A percentile compares a stretch with the other conserved stretches of the same genome.
Conservation (phyloP, 345 rosid species). For the Populus simonii region DNA sequence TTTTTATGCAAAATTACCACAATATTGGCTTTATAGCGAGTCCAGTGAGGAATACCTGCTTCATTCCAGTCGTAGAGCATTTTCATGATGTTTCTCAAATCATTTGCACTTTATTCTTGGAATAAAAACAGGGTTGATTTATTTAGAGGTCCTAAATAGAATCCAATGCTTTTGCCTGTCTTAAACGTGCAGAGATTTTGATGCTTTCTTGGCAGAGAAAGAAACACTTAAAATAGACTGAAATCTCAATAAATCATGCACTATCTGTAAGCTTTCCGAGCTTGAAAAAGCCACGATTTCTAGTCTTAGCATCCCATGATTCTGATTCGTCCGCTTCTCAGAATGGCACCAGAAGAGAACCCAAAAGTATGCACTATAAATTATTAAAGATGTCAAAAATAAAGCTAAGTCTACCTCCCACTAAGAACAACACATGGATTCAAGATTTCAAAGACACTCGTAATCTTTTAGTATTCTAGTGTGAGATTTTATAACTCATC, state of each 20-base stretch:
- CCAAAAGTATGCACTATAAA: background rate
- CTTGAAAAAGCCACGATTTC: background rate
- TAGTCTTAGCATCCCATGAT: background rate
- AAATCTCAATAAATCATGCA: background rate
- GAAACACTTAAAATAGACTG: background rate
- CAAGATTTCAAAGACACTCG: background rate
- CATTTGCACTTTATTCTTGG: background rate
- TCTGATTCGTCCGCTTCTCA: slow-evolving; percentile 10
- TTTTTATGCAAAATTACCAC: background rate
- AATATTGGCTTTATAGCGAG: background rate
- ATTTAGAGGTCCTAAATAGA: slow-evolving; percentile 14
- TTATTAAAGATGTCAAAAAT: background rate
- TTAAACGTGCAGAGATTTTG: background rate
- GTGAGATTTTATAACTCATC: background rate
- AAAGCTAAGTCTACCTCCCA: background rate
- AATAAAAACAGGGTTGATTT: slow-evolving; percentile 23
- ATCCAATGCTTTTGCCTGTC: slow-evolving; percentile 14
- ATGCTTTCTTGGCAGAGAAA: background rate
- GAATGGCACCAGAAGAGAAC: background rate
- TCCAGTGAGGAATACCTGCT: background rate
- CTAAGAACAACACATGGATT: background rate
- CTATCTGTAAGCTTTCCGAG: background rate
- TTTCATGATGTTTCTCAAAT: slow-evolving; percentile 16
- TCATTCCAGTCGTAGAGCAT: background rate
- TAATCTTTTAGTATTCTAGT: background rate